Evolutionary conservation across 164 flowering plant species (phyloP), one percentile per base, ranked within the genome.

Genomic region (Nymphaea thermarum): DNA sequence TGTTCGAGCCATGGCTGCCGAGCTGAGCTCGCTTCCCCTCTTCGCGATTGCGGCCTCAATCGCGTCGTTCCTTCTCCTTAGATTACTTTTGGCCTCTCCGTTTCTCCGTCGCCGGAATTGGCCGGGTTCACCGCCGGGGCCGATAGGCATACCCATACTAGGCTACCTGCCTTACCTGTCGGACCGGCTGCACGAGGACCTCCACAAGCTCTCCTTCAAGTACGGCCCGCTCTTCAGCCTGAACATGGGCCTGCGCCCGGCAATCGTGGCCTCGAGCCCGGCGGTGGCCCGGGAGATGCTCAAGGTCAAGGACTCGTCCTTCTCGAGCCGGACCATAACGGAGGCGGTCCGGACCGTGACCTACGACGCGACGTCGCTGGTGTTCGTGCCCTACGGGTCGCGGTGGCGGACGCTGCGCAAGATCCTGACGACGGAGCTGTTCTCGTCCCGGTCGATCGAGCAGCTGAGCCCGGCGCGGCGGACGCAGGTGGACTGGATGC

Each of bases 191-290:
- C 80, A 78, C 16, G 78, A 78, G 43, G 78, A 75, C 64, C 66
- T 78, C 18, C 70, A 67, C 69, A 68, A 70, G 51, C 63, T 78
- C 6, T 66, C 78, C 4, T 65, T 65, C 36, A 65, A 67, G 2
- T 60, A 75, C 60, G 80, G 80, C 5, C 76, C 80, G 0, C 12
- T 78, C 36, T 72, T 67, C 68, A 75, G 78, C 62, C 73, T 78
- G 51, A 59, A 57, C 2, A 72, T 78, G 74, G 80, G 80, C 11
- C 80, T 72, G 62, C 67, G 60, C 53, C 76, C 77, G 2, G 72
- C 76, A n/a, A 72, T 78, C 44, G 78, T 78, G 5, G 76, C 75
- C 47, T 78, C 80, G 6, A 74, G 77, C 42, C 80, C 80, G 6
- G 74, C 72, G 4, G 60, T 75, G 10, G 43, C 70, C 10, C 55